phyloP scores from a whole-genome alignment of 441 rosid genomes.

The Gossypium trilobum region DNA sequence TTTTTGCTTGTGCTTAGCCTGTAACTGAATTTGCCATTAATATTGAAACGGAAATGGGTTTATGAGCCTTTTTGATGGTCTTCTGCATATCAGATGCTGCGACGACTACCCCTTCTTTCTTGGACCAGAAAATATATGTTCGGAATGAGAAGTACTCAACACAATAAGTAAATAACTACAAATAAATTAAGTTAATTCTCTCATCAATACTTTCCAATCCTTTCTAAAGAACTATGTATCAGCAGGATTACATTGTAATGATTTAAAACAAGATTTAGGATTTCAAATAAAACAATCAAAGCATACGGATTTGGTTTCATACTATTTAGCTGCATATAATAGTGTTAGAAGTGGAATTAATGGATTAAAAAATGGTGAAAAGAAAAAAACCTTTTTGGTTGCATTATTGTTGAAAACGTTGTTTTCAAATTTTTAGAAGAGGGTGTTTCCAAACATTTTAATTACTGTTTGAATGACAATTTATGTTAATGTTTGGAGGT shows the following conservation, averaged over 20 bases:
- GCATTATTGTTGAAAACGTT: neutral
- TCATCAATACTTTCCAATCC: neutral
- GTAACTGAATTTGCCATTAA: neutral
- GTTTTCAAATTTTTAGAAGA: neutral
- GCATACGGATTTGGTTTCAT: neutral
- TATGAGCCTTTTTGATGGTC: neutral
- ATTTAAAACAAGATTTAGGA: neutral
- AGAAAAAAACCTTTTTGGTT: neutral
- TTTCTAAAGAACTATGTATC: neutral
- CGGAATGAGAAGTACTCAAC: neutral
- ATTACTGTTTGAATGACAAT: neutral
- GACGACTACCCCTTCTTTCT: neutral
- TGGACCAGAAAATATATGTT: neutral
- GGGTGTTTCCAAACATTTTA: neutral
- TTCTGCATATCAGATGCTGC: neutral
- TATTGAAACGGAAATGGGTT: neutral
- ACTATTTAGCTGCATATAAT: neutral
- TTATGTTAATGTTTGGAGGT: neutral
- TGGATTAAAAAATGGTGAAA: neutral
- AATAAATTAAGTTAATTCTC: neutral
- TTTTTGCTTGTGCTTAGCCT: neutral
- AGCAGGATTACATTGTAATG: neutral
- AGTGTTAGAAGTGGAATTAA: neutral
- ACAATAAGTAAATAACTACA: neutral
- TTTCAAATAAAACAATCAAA: neutral